These are phyloP conservation scores for Neofusicoccum kwambonambiense DNA, from an alignment of 2,329 filamentous ascomycete genomes.

Conservation along the genomic window DNA sequence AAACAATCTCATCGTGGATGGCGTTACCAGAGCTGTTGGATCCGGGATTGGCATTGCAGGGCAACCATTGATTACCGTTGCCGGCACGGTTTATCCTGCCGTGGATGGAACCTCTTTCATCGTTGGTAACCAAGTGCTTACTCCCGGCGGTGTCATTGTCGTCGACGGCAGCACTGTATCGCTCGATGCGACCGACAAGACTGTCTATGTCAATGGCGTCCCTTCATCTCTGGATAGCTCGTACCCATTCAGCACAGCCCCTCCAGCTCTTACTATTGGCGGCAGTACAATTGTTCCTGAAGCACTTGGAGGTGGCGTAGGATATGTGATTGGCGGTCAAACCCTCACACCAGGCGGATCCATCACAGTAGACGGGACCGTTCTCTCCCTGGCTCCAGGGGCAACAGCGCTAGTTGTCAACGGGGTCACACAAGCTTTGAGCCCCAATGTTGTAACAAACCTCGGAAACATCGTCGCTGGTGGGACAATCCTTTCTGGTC, in stretches of 20 bases:
- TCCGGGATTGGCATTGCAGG: not conserved
- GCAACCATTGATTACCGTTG: conserved; percentile 19
- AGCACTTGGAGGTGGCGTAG: not conserved
- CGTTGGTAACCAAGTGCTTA: conserved; percentile 27
- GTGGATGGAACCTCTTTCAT: conserved; percentile 17
- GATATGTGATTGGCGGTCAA: conserved; percentile 19
- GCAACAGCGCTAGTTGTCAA: conserved; percentile 33
- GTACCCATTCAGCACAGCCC: conserved; percentile 19
- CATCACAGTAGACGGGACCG: conserved; percentile 24
- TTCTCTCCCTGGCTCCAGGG: conserved; percentile 24
- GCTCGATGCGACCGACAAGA: conserved; percentile 18
- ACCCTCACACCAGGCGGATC: conserved; percentile 26
- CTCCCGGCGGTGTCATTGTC: conserved; percentile 26
- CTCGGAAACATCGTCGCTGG: conserved; percentile 34
- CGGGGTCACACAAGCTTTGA: conserved; percentile 24
- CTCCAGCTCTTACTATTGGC: conserved; percentile 24
- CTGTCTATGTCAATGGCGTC: conserved; percentile 20
- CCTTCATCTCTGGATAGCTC: conserved; percentile 10
- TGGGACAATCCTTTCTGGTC: conserved; percentile 24
- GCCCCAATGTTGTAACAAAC: conserved; percentile 23
- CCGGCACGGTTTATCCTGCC: conserved; percentile 20
- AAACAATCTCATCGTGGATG: conserved; percentile 27
- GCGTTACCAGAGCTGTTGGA: conserved; percentile 21
- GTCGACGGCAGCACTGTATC: conserved; percentile 20
- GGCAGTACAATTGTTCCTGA: conserved; percentile 7